phyloP scores from a whole-genome alignment of 1,284 basidiomycete genomes.

The Moesziomyces globuligerus region DNA sequence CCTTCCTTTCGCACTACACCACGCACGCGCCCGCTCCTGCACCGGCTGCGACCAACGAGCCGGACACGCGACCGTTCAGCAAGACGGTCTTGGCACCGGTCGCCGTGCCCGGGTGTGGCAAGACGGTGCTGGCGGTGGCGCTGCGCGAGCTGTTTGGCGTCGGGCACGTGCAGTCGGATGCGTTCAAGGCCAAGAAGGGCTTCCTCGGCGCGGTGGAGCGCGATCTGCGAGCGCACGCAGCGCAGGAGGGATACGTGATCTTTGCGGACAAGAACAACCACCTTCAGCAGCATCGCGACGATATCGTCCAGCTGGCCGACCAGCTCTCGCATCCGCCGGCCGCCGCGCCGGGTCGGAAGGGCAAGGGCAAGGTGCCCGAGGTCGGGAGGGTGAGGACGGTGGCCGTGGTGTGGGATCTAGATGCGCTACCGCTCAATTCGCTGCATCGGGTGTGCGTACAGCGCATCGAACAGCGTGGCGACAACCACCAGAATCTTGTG shows the following conservation, averaged over 20 bases:
- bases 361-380: not conserved
- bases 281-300: constrained; percentile 61
- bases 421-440: constrained; percentile 47
- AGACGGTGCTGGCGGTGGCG: constrained; percentile 86
- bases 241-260: constrained; percentile 22
- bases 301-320: constrained; percentile 47
- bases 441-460: constrained; percentile 51
- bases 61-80: constrained; percentile 69
- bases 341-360: constrained; percentile 3
- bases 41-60: constrained; percentile 36
- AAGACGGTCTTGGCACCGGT: constrained; percentile 89
- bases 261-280: constrained; percentile 67
- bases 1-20: constrained; percentile 76
- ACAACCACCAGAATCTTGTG: constrained; percentile 61
- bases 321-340: constrained; percentile 14
- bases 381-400: constrained; percentile 51
- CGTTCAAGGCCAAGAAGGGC: constrained; percentile 80
- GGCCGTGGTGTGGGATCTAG: constrained; percentile 55
- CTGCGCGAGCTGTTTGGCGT: constrained; percentile 83
- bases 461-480: constrained; percentile 54
- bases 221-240: constrained; percentile 37
- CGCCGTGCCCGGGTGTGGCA: constrained; percentile 94
- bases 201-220: constrained; percentile 81
- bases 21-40: constrained; percentile 12
- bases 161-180: constrained; percentile 82